phyloP scores from a whole-genome alignment of 1,139 yeast species.

The Lodderomyces pseudojiufengensis region DNA sequence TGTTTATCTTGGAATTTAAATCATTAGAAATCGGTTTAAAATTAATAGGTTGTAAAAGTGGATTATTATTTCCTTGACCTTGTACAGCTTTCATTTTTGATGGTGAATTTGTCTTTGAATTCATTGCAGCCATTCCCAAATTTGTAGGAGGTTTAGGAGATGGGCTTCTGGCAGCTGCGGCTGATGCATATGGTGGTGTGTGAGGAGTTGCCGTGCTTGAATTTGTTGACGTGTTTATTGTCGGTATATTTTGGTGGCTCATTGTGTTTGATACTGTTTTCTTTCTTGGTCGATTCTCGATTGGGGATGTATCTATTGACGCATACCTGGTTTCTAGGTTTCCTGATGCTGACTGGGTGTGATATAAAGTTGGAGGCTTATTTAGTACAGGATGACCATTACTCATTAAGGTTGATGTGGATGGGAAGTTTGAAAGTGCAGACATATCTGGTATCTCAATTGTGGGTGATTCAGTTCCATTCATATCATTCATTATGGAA shows the following conservation, averaged over 20 bases:
- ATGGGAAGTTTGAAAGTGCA: conserved; percentile 24
- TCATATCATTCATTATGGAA: conserved; percentile 6
- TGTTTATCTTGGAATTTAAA: not conserved
- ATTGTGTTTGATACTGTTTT: conserved; percentile 39
- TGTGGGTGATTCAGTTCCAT: conserved; percentile 39
- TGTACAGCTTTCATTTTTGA: conserved; percentile 58
- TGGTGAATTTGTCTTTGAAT: conserved; percentile 33
- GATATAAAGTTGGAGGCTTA: conserved; percentile 48
- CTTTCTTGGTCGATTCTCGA: conserved; percentile 28
- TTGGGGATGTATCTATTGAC: conserved; percentile 15
- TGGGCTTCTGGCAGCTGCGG: conserved; percentile 27
- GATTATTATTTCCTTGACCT: conserved; percentile 39
- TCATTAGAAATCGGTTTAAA: conserved; percentile 26
- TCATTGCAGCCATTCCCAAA: conserved; percentile 15
- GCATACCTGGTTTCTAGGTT: conserved; percentile 35
- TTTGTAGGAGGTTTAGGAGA: conserved; percentile 38
- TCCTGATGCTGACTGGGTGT: conserved; percentile 49
- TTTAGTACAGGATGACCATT: conserved; percentile 25
- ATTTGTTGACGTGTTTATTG: conserved; percentile 4
- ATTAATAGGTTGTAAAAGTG: conserved; percentile 61
- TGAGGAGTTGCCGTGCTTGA: conserved; percentile 22
- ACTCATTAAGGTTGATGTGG: conserved; percentile 8
- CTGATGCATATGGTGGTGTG: conserved; percentile 35
- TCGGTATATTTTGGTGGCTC: conserved; percentile 14
- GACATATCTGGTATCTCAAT: conserved; percentile 48